phyloP scores from a whole-genome alignment of 305 asterid species.

The Fraxinus baroniana region DNA sequence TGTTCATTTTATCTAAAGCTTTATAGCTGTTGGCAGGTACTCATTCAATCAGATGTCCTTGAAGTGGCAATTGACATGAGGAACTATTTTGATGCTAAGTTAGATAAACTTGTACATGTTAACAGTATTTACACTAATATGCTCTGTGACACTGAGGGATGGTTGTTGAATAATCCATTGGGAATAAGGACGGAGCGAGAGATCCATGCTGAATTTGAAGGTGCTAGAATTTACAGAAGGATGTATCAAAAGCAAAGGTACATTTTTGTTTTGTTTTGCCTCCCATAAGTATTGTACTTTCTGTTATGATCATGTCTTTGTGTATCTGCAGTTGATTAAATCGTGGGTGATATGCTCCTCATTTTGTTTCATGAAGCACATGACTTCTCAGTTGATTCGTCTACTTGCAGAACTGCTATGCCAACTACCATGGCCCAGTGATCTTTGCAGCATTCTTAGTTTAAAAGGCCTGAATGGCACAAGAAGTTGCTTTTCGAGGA shows the following conservation, averaged over 20 bases:
- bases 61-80: constrained; percentile 91
- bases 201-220: constrained; percentile 86
- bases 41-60: constrained; percentile 77
- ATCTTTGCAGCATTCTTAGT: not conserved
- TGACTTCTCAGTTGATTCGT: not conserved
- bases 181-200: constrained; percentile 91
- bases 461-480: not conserved
- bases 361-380: not conserved
- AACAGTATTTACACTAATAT: constrained; percentile 38
- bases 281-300: not conserved
- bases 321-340: constrained; percentile 17
- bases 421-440: not conserved
- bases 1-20: not conserved
- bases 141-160: constrained; percentile 61
- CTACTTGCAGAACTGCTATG: constrained; percentile 15
- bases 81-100: constrained; percentile 55
- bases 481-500: constrained; percentile 6
- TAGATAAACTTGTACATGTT: constrained; percentile 58
- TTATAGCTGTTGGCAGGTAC: constrained; percentile 48
- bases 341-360: not conserved
- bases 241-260: constrained; percentile 57
- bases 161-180: constrained; percentile 83
- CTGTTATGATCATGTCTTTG: not conserved
- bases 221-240: constrained; percentile 76
- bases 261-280: not conserved